Evolutionary conservation across 2,329 filamentous ascomycete genomes (phyloP), one percentile per base, ranked within the genome.

Genomic region (Colletotrichum navitas): DNA sequence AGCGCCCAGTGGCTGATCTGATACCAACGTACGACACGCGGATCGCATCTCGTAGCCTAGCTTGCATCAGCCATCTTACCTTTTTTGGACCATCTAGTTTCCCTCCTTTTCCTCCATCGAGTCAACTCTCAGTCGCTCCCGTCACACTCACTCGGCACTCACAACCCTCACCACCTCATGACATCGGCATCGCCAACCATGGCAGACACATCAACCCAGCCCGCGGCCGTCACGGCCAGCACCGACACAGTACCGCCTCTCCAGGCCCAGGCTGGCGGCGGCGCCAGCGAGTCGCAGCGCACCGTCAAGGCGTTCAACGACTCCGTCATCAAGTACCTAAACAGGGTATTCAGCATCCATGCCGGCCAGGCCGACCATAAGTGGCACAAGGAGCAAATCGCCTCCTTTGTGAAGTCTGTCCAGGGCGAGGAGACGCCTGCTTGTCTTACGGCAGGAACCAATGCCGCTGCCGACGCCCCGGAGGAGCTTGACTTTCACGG

Each of bases 371-470:
- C 80, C 7, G 78, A 81, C 52, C 80, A 81, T 45, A 76, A 73
- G 55, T 89, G 87, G 87, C 81, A 81, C 65, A 79, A 78, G 47
- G 81, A 83, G 29, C 82, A 86, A 73, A 81, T 85, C 45, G 77
- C 80, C 43, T 78, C 82, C 26, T 90, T 89, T 68, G 73, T 87
- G 55, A 78, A 81, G 62, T 80, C 83, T 54, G 80, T 84, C 32
- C 88, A 89, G 77, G 81, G 79, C 49, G 83, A 84, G 47, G 59
- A 74, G 4, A 71, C 55, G 45, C 54, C 68, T 24, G 61, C 52
- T 34, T 66, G 54, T 29, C 74, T 73, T 51, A 43, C 49, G 7
- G 29, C 55, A 39, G 45, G 59, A 24, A 52, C 49, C 21, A 11
- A 26, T 36, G 74, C 73, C 10, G 69, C 75, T 21, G 62, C 74